Evolutionary conservation across 2,329 filamentous ascomycete species (phyloP), one percentile per base, ranked within the genome.

Genomic region (Colletotrichum gigasporum): DNA sequence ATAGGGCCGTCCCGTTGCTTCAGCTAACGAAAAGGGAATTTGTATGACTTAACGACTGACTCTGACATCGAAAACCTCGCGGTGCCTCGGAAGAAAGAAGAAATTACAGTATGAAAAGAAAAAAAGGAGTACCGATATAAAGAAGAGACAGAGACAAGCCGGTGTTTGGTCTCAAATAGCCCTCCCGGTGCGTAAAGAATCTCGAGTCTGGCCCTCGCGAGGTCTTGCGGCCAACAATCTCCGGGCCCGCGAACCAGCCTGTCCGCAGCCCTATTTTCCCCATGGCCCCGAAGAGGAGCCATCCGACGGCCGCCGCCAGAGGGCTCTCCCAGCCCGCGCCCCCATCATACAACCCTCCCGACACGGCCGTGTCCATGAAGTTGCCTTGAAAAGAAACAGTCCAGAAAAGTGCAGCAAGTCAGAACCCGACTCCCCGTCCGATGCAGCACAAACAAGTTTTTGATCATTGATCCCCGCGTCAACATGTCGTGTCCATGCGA

Each of bases 371-470:
- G 44, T 58, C 41, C 63, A 57, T 62, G 59, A 51, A 65, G 58
- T 47, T 65, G 63, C 45, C 52, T 34, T 58, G 44, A 44, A 65
- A 65, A 63, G 52, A 63, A 54, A 51, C 47, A 45, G 57, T 52
- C 63, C 58, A 57, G 35, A 50, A 65, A 42, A 55, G 58, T 37
- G 63, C 63, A 63, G 71, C 69, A 74, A 74, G 71, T 71, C 70
- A 76, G 71, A 78, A 73, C 71, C 73, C 72, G 74, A 78, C 75
- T 78, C 77, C 73, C 72, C 73, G 64, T 74, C 73, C 74, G 69
- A 77, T 79, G 77, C 77, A 69, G 75, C 70, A 72, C 69, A 73
- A 72, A 69, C 56, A 69, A 62, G 62, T 65, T 68, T 68, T 65
- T 65, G 48, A 65, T 52, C 63, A 57, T 63, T 63, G 51, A 53